Base-by-base conservation (phyloP, 108 stramenopile species). In the Cyclostephanos invisitatus region DNA sequence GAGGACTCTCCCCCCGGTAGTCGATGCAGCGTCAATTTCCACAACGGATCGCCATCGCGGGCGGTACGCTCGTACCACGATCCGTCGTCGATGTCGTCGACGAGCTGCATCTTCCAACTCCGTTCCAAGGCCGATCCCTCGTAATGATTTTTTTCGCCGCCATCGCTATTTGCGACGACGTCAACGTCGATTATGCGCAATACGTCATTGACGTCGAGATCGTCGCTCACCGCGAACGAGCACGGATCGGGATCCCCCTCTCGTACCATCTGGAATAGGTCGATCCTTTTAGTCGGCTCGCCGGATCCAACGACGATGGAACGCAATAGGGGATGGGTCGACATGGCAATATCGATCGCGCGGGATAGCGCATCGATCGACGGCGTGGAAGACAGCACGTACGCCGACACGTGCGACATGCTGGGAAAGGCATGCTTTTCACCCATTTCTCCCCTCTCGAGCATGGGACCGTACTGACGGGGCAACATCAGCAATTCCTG, bases 401-500 rank as follows among this genome's bases (percentile, higher is more conserved):
- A 84, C 25, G 64, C 78, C 47, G 74, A 75, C 15, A 89, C 86
- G 62, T 92, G 91, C 36, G 84, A 88, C 90, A 95, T 91, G 55
- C 83, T 80, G 8, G 91, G 89, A 77, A 91, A 95, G 28, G 53
- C 4, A 32, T 32, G 3, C 3, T 32, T 32, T 2, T 32, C 4
- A 32, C 3, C 4, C 10, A 57, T 17, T 17, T 59, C 65, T 24
- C 82, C 79, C 56, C 69, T 48, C 32, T 74, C 77, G 7, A 65
- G 64, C 24, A 75, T 84, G 8, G 83, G 79, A 14, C 67, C 70
- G 74, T 95, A 95, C 68, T 92, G 91, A 11, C 94, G 85, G 8
- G 94, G 94, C 5, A 91, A 78, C 91, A 95, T 92, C 66, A 95
- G 86, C 28, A 87, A 74, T 78, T 95, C 94, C 75, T 95, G 94